Percentiles rank a stretch among this genome's conserved stretches.
Evolutionary conservation across 352 stramenopile species (phyloP).

Genomic region (Phytophthora agathidicida): DNA sequence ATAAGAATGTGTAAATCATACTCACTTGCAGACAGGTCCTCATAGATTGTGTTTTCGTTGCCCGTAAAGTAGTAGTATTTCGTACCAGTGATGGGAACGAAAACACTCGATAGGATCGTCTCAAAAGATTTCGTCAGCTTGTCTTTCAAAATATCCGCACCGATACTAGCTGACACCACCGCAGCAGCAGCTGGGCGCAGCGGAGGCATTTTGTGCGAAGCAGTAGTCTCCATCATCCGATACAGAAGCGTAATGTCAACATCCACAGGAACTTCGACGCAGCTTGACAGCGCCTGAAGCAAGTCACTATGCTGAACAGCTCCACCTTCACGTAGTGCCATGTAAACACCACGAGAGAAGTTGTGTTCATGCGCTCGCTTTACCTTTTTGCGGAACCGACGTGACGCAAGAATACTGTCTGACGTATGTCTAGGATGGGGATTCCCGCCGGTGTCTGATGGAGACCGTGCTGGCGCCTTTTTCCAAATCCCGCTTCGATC

Average conservation of each 20-base stretch:
- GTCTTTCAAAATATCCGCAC: constrained; percentile 58
- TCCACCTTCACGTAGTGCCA: constrained; percentile 76
- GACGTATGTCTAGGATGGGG: constrained; percentile 18
- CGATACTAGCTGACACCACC: constrained; percentile 48
- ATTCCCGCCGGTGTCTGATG: constrained; percentile 6
- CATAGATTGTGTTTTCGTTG: constrained; percentile 58
- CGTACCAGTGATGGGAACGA: constrained; percentile 69
- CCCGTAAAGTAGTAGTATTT: constrained; percentile 89
- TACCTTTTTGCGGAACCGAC: constrained; percentile 80
- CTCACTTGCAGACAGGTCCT: constrained; percentile 63
- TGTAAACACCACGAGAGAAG: constrained; percentile 88
- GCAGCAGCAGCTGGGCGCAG: constrained; percentile 39
- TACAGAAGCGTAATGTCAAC: constrained; percentile 89
- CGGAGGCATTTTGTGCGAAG: constrained; percentile 30
- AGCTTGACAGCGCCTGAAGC: constrained; percentile 86
- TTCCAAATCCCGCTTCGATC: constrained; percentile 32
- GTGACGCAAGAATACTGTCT: constrained; percentile 42
- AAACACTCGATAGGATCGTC: constrained; percentile 60
- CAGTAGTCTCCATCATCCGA: constrained; percentile 71
- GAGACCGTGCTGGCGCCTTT: constrained; percentile 18
- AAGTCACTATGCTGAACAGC: constrained; percentile 84
- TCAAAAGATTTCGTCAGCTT: constrained; percentile 79
- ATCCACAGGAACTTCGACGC: constrained; percentile 84
- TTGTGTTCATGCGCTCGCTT: constrained; percentile 89
- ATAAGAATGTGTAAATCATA: constrained; percentile 70